phyloP scores from a whole-genome alignment of 1,284 basidiomycete genomes.

The Cryptococcus sp. region DNA sequence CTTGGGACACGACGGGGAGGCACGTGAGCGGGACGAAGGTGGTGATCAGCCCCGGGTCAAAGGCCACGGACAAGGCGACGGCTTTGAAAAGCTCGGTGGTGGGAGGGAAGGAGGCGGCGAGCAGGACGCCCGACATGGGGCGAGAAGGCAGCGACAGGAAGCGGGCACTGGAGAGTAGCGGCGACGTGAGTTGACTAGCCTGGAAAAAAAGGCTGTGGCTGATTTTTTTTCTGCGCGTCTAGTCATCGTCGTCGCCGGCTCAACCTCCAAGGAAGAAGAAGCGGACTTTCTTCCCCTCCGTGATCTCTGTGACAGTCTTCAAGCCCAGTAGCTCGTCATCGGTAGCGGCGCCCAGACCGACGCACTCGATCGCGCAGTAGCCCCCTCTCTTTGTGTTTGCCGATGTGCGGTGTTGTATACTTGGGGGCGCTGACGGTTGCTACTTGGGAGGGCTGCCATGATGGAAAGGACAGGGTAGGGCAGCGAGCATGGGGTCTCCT shows the following conservation, averaged over 20 bases:
- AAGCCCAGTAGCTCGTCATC: background rate
- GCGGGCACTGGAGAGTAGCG: constrained; percentile 1
- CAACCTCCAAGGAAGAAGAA: constrained; percentile 12
- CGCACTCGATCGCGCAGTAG: constrained; percentile 3
- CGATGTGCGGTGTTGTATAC: background rate
- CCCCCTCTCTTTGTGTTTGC: background rate
- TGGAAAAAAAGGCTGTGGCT: background rate
- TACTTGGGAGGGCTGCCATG: no score
- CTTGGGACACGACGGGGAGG: no score
- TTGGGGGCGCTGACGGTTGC: background rate
- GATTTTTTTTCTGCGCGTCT: background rate
- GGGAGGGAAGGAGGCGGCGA: no score
- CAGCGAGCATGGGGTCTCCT: no score
- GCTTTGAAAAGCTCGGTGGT: no score
- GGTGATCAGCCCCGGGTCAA: no score
- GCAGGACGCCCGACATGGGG: no score
- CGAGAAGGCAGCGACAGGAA: constrained; percentile 1
- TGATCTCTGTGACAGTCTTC: constrained; percentile 5
- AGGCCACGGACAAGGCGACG: no score
- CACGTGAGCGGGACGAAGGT: no score
- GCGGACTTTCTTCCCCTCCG: constrained; percentile 13
- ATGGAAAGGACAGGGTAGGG: no score
- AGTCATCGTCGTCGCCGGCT: constrained; percentile 10
- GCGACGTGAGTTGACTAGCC: constrained; percentile 1
- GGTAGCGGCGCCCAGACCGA: constrained; percentile 4